These are phyloP conservation scores for Lyophyllum decastes DNA, from an alignment of 768 basidiomycete species.

Conservation along the genomic window DNA sequence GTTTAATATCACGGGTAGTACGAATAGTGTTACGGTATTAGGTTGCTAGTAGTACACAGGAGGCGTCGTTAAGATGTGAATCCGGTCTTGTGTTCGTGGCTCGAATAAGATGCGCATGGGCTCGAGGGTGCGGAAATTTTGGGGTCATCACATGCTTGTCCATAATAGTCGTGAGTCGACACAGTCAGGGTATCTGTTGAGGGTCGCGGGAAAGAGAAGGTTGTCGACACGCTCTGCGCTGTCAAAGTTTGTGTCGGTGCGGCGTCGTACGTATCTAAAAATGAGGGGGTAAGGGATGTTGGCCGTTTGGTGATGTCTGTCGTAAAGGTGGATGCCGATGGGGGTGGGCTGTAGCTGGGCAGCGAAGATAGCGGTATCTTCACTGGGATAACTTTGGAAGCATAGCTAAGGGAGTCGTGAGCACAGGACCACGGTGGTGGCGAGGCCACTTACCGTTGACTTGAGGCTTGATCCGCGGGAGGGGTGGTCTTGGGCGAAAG, in stretches of 20 bases:
- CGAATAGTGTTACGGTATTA: not conserved
- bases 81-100: not conserved
- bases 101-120: not conserved
- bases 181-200: not conserved
- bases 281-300: not conserved
- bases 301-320: not conserved
- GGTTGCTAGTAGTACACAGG: not conserved
- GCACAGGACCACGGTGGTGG: not conserved
- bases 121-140: not conserved
- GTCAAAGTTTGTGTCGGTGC: not conserved
- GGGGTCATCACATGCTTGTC: not conserved
- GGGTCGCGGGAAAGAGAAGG: not conserved
- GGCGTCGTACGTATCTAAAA: not conserved
- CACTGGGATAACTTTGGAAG: not conserved
- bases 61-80: not conserved
- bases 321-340: not conserved
- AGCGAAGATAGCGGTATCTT: not conserved
- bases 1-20: too few species aligned
- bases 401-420: not conserved
- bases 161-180: not conserved
- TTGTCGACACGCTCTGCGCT: not conserved
- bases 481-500: not conserved
- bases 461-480: not conserved
- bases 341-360: not conserved
- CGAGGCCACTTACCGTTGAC: not conserved